Evolutionary conservation across 331 rosid species (phyloP).

Genomic region (Arachis monticola): DNA sequence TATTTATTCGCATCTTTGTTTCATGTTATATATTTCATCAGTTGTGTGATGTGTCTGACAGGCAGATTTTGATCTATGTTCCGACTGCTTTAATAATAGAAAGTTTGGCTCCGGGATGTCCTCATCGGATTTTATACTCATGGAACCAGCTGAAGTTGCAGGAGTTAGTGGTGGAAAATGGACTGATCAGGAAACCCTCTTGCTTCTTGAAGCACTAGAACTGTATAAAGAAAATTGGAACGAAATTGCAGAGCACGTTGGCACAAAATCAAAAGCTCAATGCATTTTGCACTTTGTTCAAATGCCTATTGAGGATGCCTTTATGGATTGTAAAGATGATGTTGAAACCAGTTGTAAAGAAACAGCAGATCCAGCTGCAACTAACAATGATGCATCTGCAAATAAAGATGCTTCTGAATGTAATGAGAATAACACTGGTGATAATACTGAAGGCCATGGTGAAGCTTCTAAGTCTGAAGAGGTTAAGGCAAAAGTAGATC

Average conservation of each 20-base stretch:
- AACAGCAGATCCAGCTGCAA: conserved; percentile 56
- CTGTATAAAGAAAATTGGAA: conserved; percentile 96
- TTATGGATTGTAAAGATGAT: conserved; percentile 62
- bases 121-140: conserved; percentile 88
- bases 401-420: conserved; percentile 59
- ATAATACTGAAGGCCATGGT: conserved; percentile 50
- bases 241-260: conserved; percentile 99
- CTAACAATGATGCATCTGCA: conserved; percentile 54
- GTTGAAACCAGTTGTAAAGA: conserved; percentile 61
- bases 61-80: conserved; percentile 98
- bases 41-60: conserved; percentile 56
- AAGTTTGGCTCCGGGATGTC: conserved; percentile 94
- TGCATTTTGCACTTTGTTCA: conserved; percentile 97
- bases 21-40: conserved; percentile 36
- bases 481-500: conserved; percentile 47
- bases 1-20: conserved; percentile 22
- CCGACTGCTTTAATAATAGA: conserved; percentile 90
- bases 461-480: conserved; percentile 64
- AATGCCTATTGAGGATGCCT: conserved; percentile 95
- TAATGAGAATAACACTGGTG: conserved; percentile 49
- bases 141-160: conserved; percentile 97
- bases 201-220: conserved; percentile 98
- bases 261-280: conserved; percentile 95
- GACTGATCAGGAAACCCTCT: conserved; percentile 99
- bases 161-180: conserved; percentile 95